Evolutionary conservation across 2,329 filamentous ascomycete species (phyloP).

Genomic region (Harringtonia lauricola): DNA sequence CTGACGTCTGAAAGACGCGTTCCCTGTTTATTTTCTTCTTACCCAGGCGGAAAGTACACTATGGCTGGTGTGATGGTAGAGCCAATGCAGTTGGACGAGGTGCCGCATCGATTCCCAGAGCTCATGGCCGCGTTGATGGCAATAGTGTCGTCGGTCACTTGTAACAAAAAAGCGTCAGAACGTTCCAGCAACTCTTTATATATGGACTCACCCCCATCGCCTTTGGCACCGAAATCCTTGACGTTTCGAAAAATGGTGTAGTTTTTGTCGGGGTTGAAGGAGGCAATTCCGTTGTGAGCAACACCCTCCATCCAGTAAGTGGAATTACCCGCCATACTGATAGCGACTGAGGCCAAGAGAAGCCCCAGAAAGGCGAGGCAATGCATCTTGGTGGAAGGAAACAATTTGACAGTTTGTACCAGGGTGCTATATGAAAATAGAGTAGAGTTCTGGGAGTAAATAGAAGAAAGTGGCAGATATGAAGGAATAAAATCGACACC

Average conservation of each 20-base stretch:
- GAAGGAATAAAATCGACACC: too few species aligned
- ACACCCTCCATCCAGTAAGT: conserved; percentile 32
- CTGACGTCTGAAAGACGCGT: too few species aligned
- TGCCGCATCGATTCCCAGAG: conserved; percentile 18
- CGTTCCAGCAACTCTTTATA: too few species aligned
- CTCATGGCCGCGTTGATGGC: conserved; percentile 59
- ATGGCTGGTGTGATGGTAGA: conserved; percentile 14
- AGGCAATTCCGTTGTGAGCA: conserved; percentile 32
- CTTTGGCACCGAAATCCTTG: conserved; percentile 45
- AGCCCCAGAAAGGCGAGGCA: not conserved
- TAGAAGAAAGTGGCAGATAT: too few species aligned
- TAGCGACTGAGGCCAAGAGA: not conserved
- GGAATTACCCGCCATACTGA: conserved; percentile 10
- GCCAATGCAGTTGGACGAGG: conserved; percentile 11
- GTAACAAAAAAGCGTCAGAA: not conserved
- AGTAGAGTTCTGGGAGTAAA: too few species aligned
- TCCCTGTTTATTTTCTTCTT: too few species aligned
- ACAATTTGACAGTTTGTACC: not conserved
- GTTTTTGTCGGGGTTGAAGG: conserved; percentile 29
- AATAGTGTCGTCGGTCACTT: conserved; percentile 58
- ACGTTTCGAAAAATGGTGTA: conserved; percentile 14
- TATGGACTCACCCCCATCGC: conserved; percentile 44
- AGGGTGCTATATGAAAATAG: not conserved
- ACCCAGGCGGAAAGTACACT: conserved; percentile 14
- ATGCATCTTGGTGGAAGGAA: conserved; percentile 2